A percentile compares a stretch with the other conserved stretches of the same genome.
Evolutionary conservation across 768 basidiomycete genomes (phyloP).

Genomic region (Crepidotus variabilis): DNA sequence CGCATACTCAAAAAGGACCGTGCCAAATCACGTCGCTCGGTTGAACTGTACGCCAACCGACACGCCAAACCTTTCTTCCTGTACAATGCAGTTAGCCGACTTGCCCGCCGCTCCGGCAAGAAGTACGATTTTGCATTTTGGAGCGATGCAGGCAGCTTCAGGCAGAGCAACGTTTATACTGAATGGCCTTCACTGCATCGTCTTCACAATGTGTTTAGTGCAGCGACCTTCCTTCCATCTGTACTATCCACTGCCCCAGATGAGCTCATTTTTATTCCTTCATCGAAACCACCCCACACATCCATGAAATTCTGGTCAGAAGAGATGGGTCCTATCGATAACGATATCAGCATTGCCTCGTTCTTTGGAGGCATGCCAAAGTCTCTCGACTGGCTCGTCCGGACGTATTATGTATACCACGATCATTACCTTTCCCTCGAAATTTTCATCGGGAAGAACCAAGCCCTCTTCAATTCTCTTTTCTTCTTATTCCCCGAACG

Average conservation of each 20-base stretch:
- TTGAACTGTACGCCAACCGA: conserved; percentile 51
- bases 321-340: conserved; percentile 44
- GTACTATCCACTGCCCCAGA: conserved; percentile 29
- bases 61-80: conserved; percentile 51
- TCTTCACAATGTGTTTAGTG: conserved; percentile 38
- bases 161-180: conserved; percentile 36
- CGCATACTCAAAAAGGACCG: conserved; percentile 42
- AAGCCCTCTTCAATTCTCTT: conserved; percentile 40
- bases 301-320: conserved; percentile 38
- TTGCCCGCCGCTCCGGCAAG: conserved; percentile 15
- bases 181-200: conserved; percentile 43
- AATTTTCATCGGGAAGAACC: conserved; percentile 53
- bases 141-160: conserved; percentile 52
- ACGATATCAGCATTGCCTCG: conserved; percentile 37
- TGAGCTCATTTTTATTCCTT: conserved; percentile 45
- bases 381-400: conserved; percentile 43
- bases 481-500: conserved; percentile 37
- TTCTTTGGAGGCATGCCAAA: conserved; percentile 50
- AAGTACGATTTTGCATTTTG: conserved; percentile 54
- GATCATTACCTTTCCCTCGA: conserved; percentile 41
- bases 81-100: conserved; percentile 33
- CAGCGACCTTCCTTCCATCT: conserved; percentile 22
- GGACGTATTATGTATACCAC: conserved; percentile 47
- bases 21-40: conserved; percentile 34
- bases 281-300: conserved; percentile 30